A percentile compares a stretch with the other conserved stretches of the same genome.
Conservation (phyloP, 1,284 basidiomycete species). For the Vanrija sp. region DNA sequence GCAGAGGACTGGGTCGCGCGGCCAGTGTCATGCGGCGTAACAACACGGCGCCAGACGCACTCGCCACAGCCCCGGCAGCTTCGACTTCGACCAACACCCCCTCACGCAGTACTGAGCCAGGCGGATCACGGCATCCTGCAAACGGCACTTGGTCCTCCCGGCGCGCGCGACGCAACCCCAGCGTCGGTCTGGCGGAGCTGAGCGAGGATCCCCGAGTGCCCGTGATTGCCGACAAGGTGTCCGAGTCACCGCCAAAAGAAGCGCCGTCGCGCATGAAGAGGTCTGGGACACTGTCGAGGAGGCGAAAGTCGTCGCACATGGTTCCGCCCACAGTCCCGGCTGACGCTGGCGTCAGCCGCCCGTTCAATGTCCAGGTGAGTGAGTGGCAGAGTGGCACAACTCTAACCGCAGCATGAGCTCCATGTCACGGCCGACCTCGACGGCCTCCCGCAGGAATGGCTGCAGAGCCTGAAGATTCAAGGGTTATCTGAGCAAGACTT, state of each 20-base stretch:
- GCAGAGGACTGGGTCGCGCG: slow-evolving; percentile 25
- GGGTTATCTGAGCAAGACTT: slow-evolving; percentile 41
- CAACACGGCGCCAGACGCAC: neutral
- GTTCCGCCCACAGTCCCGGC: slow-evolving; percentile 5
- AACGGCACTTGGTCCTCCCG: neutral
- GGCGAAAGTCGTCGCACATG: neutral
- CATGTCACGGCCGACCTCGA: slow-evolving; percentile 41
- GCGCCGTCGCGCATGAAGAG: neutral
- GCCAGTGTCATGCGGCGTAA: slow-evolving; percentile 30
- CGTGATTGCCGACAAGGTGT: neutral
- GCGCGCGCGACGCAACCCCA: neutral
- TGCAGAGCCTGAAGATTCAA: slow-evolving; percentile 29
- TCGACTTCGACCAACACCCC: neutral
- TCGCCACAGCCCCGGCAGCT: too few species aligned
- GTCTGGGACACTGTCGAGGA: neutral
- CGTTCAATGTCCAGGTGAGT: slow-evolving; percentile 45
- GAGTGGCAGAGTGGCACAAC: slow-evolving; percentile 3
- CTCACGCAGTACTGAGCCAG: neutral
- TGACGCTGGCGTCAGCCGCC: slow-evolving; percentile 32
- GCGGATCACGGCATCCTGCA: neutral
- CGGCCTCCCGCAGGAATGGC: slow-evolving; percentile 37
- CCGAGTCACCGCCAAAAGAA: too few species aligned
- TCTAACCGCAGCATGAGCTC: slow-evolving; percentile 36
- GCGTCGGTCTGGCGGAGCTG: slow-evolving; percentile 1
- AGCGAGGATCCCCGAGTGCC: neutral